phyloP scores from a whole-genome alignment of 345 rosid genomes.

The Linum trigynum region DNA sequence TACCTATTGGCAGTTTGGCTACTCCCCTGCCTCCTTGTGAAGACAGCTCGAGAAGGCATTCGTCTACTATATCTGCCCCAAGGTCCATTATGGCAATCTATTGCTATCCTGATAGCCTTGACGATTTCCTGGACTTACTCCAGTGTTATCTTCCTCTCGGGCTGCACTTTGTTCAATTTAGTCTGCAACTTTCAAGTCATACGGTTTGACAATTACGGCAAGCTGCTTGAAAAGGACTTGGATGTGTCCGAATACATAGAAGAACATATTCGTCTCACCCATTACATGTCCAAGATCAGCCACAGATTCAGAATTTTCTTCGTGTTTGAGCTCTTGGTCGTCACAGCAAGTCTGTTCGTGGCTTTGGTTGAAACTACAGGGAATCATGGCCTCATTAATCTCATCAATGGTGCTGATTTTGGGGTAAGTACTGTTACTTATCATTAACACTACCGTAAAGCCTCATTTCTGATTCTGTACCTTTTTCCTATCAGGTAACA shows the following conservation, averaged over 20 bases:
- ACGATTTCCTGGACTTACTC: constrained; percentile 25
- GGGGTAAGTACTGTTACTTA: constrained; percentile 15
- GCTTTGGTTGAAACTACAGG: constrained; percentile 27
- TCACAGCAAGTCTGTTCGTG: constrained; percentile 24
- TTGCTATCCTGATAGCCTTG: constrained; percentile 12
- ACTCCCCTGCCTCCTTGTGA: constrained; percentile 25
- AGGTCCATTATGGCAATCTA: constrained; percentile 20
- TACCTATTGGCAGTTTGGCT: constrained; percentile 20
- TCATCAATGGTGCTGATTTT: constrained; percentile 27
- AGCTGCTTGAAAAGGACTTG: constrained; percentile 29
- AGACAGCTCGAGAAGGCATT: constrained; percentile 22
- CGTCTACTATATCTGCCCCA: constrained; percentile 7
- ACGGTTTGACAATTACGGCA: constrained; percentile 30
- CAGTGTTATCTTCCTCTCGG: constrained; percentile 19
- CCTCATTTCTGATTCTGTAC: neutral
- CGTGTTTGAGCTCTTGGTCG: constrained; percentile 20
- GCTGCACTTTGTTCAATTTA: constrained; percentile 24
- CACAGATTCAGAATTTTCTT: constrained; percentile 29
- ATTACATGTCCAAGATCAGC: constrained; percentile 28
- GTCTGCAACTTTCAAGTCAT: constrained; percentile 27
- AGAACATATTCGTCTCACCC: constrained; percentile 22
- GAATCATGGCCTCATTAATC: constrained; percentile 11
- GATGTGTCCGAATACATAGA: constrained; percentile 21
- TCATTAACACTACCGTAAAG: neutral
- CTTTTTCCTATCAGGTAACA: constrained; percentile 17